Percentiles rank a stretch among this genome's conserved stretches.
Conservation (phyloP, 805 yeast species). For the Starmerella vaccinii region DNA sequence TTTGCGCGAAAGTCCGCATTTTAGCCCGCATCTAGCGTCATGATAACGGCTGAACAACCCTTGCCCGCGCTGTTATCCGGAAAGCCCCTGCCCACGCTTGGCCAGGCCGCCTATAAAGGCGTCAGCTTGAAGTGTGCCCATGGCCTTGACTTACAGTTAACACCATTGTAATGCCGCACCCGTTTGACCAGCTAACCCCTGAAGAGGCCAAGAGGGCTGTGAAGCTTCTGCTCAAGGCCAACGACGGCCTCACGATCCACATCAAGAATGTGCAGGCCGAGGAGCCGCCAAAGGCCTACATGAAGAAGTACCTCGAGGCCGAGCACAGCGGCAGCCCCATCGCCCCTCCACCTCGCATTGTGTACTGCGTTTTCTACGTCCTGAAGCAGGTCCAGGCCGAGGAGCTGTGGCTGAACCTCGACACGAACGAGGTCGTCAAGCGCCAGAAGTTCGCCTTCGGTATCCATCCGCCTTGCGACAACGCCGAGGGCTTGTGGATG, state of each 20-base stretch:
- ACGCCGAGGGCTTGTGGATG: conserved; percentile 32
- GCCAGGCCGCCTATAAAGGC: neutral
- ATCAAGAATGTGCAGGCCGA: conserved; percentile 28
- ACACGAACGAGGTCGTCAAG: conserved; percentile 52
- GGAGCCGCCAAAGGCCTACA: conserved; percentile 71
- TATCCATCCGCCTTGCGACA: conserved; percentile 58
- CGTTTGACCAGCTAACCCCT: conserved; percentile 30
- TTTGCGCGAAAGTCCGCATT: neutral
- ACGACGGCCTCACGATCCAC: conserved; percentile 28
- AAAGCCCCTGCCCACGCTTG: neutral
- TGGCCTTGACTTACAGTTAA: too few relatives aligned
- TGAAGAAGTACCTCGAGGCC: conserved; percentile 57
- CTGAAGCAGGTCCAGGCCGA: conserved; percentile 41
- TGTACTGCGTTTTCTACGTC: conserved; percentile 56
- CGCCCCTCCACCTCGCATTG: conserved; percentile 56
- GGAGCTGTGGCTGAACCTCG: conserved; percentile 62
- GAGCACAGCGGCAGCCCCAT: conserved; percentile 42
- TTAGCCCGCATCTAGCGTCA: neutral
- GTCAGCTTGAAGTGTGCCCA: neutral
- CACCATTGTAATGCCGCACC: conserved; percentile 22
- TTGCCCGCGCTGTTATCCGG: neutral
- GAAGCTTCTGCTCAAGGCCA: conserved; percentile 22
- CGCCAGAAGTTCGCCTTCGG: conserved; percentile 49
- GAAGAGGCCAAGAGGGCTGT: conserved; percentile 28
- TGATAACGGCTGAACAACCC: neutral